phyloP scores from a whole-genome alignment of 2,329 filamentous ascomycete genomes.

The Aspergillus unguis region DNA sequence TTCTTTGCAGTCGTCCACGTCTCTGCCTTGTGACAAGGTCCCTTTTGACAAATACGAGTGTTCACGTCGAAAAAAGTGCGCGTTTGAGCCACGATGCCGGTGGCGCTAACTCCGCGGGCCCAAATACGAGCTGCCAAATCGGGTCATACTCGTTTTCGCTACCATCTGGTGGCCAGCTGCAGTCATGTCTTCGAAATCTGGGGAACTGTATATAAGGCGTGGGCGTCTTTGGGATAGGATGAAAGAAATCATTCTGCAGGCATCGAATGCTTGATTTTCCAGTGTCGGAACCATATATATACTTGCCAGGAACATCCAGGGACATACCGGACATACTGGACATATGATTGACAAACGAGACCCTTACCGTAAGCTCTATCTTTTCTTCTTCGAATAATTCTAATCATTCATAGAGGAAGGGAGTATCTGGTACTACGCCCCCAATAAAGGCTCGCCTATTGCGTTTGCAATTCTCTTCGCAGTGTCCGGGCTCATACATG shows the following conservation, averaged over 20 bases:
- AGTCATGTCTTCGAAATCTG: not conserved
- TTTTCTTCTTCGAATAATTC: not conserved
- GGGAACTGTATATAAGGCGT: not conserved
- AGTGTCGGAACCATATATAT: not conserved
- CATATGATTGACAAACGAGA: conserved; percentile 21
- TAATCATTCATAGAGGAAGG: conserved; percentile 27
- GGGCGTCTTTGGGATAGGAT: not conserved
- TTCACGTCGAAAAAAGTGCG: not conserved
- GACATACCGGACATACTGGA: not conserved
- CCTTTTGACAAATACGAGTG: conserved; percentile 1
- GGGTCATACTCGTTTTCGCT: conserved; percentile 23
- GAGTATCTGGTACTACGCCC: conserved; percentile 41
- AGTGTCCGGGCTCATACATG: conserved; percentile 36
- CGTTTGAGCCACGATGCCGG: not conserved
- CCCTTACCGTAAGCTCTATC: conserved; percentile 25
- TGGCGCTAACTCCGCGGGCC: conserved; percentile 2
- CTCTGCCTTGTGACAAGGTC: too few relatives aligned
- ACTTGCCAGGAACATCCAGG: too few relatives aligned
- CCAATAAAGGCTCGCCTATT: conserved; percentile 42
- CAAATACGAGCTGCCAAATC: conserved; percentile 13
- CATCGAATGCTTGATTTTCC: not conserved
- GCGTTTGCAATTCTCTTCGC: conserved; percentile 41
- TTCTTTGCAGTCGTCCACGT: too few relatives aligned
- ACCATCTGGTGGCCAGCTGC: not conserved
- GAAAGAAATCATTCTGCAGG: not conserved